These are phyloP conservation scores for Trichoderma sp. DNA, from an alignment of 2,329 filamentous ascomycete genomes.

Conservation along the genomic window DNA sequence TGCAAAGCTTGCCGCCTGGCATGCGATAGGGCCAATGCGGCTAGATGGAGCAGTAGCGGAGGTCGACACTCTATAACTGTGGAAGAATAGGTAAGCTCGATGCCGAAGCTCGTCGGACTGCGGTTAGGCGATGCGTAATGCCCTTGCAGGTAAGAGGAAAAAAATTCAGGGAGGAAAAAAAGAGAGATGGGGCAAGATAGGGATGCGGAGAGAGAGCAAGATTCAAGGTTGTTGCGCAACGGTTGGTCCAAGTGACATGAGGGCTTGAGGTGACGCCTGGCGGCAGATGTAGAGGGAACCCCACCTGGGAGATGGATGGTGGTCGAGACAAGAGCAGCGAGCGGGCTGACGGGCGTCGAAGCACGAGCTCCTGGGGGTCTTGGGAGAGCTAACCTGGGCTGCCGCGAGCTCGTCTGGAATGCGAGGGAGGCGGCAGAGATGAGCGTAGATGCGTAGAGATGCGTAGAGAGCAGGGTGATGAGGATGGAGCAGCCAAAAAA, in stretches of 20 bases:
- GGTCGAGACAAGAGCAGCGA: conserved; percentile 30
- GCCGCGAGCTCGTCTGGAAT: conserved; percentile 9
- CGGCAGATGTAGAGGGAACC: conserved; percentile 28
- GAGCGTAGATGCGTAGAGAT: background rate
- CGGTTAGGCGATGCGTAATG: background rate
- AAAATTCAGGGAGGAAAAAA: background rate
- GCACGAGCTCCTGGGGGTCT: conserved; percentile 17
- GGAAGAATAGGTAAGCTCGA: conserved; percentile 15
- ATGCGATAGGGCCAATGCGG: conserved; percentile 9
- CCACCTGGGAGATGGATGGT: conserved; percentile 31
- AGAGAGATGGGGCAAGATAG: conserved; percentile 12
- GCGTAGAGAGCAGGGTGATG: background rate
- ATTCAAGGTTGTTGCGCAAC: conserved; percentile 19
- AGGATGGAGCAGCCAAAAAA: background rate
- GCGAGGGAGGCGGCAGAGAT: background rate
- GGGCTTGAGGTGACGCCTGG: conserved; percentile 20
- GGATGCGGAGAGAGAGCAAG: conserved; percentile 17
- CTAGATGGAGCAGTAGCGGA: conserved; percentile 6
- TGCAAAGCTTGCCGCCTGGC: conserved; percentile 15
- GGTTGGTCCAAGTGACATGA: conserved; percentile 15
- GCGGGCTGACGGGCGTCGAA: conserved; percentile 18
- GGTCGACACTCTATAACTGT: background rate
- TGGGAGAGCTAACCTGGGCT: conserved; percentile 9
- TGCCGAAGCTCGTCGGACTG: conserved; percentile 1
- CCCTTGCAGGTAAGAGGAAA: background rate